Evolutionary conservation across 1,139 yeast species (phyloP).

Genomic region (Suhomyces terraborum): DNA sequence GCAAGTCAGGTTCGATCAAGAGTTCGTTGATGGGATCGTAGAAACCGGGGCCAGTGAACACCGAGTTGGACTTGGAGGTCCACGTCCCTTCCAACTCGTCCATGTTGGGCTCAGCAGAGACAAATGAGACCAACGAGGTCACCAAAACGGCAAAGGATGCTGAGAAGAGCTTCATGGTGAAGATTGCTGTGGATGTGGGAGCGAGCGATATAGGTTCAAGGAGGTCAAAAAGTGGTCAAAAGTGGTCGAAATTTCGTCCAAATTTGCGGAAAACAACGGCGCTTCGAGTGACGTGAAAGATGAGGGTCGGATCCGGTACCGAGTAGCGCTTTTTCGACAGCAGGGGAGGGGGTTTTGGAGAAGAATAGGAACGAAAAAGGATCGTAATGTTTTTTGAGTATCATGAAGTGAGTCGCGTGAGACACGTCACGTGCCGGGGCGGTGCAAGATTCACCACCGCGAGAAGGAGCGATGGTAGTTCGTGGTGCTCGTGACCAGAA

Average conservation of each 20-base stretch:
- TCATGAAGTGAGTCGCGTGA: conserved; percentile 3
- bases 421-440: conserved; percentile 1
- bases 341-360: not conserved
- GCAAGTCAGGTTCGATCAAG: conserved; percentile 89
- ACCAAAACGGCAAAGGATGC: conserved; percentile 9
- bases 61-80: conserved; percentile 91
- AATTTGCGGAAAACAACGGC: too few relatives aligned
- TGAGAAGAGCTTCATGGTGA: conserved; percentile 12
- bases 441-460: too few relatives aligned
- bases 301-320: not conserved
- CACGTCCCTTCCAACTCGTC: conserved; percentile 79
- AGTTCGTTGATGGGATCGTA: conserved; percentile 95
- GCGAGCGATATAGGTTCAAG: not conserved
- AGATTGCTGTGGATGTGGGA: conserved; percentile 2
- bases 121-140: conserved; percentile 8
- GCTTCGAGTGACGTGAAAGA: not conserved
- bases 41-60: conserved; percentile 95
- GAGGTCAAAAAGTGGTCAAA: not conserved
- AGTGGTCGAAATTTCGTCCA: not conserved
- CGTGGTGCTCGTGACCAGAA: too few relatives aligned
- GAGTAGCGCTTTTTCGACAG: not conserved
- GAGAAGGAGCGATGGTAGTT: too few relatives aligned
- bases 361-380: not conserved
- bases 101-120: conserved; percentile 25
- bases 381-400: conserved; percentile 3